phyloP scores from a whole-genome alignment of 768 basidiomycete species.

The Tylopilus felleus region DNA sequence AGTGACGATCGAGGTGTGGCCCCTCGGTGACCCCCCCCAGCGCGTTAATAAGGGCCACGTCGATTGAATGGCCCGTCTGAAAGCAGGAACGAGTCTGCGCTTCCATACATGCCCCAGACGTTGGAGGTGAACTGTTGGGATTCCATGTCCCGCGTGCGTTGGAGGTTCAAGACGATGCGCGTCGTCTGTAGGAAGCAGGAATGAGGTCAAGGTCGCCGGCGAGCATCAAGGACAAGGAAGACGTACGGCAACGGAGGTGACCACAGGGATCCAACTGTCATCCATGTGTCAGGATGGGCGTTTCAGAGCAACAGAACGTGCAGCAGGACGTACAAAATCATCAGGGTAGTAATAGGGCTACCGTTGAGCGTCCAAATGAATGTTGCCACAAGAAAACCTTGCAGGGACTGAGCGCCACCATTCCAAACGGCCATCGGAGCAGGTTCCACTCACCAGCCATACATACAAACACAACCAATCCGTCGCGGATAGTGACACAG shows the following conservation, averaged over 20 bases:
- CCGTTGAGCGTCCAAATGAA: slow-evolving; percentile 1
- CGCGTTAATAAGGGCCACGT: background rate
- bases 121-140: slow-evolving; percentile 15
- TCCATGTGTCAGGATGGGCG: background rate
- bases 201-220: too few relatives aligned
- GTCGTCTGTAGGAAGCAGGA: slow-evolving; percentile 2
- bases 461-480: slow-evolving; percentile 12
- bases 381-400: slow-evolving; percentile 14
- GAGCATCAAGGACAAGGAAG: too few relatives aligned
- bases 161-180: slow-evolving; percentile 21
- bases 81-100: slow-evolving; percentile 15
- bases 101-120: slow-evolving; percentile 10
- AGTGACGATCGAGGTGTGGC: too few relatives aligned
- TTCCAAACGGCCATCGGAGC: background rate
- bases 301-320: background rate
- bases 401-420: background rate
- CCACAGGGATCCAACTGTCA: slow-evolving; percentile 21
- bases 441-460: slow-evolving; percentile 12
- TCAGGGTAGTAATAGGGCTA: slow-evolving; percentile 2
- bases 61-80: background rate
- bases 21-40: too few relatives aligned
- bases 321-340: slow-evolving; percentile 12
- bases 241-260: slow-evolving; percentile 18
- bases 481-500: slow-evolving; percentile 26
- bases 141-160: background rate